Evolutionary conservation across 1,139 yeast species (phyloP).

Genomic region (Lodderomyces pseudojiufengensis): DNA sequence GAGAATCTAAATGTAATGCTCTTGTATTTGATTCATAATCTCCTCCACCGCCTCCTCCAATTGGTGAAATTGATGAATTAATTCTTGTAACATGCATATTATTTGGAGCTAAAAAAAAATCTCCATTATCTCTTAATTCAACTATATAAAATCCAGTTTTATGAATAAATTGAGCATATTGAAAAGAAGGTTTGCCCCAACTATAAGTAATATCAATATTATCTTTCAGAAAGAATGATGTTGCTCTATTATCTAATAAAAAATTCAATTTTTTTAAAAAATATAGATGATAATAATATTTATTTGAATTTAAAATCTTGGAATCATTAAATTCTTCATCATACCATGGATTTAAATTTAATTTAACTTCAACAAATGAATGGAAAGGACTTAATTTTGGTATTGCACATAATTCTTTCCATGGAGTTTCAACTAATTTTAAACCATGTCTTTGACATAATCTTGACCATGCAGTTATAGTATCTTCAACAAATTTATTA

Average conservation of each 20-base stretch:
- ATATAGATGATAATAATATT: conserved; percentile 59
- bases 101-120: conserved; percentile 76
- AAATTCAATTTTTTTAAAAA: conserved; percentile 69
- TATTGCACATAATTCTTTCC: conserved; percentile 77
- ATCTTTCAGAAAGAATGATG: conserved; percentile 53
- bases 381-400: conserved; percentile 83
- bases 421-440: conserved; percentile 86
- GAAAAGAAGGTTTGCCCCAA: conserved; percentile 87
- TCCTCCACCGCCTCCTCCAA: too few relatives aligned
- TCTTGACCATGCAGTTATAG: conserved; percentile 77
- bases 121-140: conserved; percentile 79
- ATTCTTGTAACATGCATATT: conserved; percentile 68
- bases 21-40: conserved; percentile 27
- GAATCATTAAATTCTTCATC: conserved; percentile 54
- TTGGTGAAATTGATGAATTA: conserved; percentile 32
- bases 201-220: conserved; percentile 66
- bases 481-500: conserved; percentile 82
- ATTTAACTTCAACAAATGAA: conserved; percentile 66
- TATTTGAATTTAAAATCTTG: conserved; percentile 44
- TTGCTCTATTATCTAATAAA: conserved; percentile 76
- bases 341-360: conserved; percentile 66
- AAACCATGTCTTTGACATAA: conserved; percentile 84
- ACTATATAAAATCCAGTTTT: conserved; percentile 85
- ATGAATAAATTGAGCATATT: conserved; percentile 86
- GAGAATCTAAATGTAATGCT: conserved; percentile 53